Evolutionary conservation across 1,284 basidiomycete genomes (phyloP).

Genomic region (Fomitiporia mediterranea): DNA sequence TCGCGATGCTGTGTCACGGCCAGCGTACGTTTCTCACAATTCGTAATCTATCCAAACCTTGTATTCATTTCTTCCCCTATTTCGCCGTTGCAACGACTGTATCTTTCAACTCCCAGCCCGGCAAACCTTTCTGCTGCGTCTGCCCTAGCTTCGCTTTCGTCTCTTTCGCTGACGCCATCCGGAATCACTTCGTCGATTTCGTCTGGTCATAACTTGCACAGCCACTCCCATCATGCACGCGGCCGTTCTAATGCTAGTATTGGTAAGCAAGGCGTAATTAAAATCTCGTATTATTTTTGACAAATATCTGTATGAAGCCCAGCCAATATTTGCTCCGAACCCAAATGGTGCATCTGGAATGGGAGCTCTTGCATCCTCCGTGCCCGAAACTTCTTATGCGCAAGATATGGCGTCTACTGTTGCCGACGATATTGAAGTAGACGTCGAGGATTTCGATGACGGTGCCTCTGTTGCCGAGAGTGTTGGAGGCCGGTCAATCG

Average conservation of each 20-base stretch:
- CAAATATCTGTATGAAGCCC: background rate
- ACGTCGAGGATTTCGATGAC: conserved; percentile 24
- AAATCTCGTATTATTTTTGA: background rate
- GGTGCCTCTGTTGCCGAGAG: conserved; percentile 37
- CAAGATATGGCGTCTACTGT: conserved; percentile 11
- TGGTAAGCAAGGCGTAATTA: conserved; percentile 10
- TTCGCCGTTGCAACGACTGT: background rate
- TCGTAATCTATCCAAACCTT: conserved; percentile 6
- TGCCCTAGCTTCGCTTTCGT: conserved; percentile 47
- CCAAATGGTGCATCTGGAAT: background rate
- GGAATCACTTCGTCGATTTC: conserved; percentile 26
- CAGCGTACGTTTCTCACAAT: conserved; percentile 50
- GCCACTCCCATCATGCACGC: conserved; percentile 24
- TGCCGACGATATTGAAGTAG: conserved; percentile 21
- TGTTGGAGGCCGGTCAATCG: conserved; percentile 30
- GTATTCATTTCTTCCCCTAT: conserved; percentile 16
- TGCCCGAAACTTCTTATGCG: background rate
- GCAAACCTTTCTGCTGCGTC: conserved; percentile 40
- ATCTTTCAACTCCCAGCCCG: conserved; percentile 32
- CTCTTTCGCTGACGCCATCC: conserved; percentile 42
- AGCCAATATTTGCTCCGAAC: background rate
- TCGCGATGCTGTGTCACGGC: conserved; percentile 64
- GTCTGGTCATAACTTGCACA: conserved; percentile 20
- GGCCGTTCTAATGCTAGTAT: conserved; percentile 23
- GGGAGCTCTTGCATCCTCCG: conserved; percentile 7